These are phyloP conservation scores for Mucor piriformis DNA, from an alignment of 371 early-diverging fungal species.

Conservation along the genomic window DNA sequence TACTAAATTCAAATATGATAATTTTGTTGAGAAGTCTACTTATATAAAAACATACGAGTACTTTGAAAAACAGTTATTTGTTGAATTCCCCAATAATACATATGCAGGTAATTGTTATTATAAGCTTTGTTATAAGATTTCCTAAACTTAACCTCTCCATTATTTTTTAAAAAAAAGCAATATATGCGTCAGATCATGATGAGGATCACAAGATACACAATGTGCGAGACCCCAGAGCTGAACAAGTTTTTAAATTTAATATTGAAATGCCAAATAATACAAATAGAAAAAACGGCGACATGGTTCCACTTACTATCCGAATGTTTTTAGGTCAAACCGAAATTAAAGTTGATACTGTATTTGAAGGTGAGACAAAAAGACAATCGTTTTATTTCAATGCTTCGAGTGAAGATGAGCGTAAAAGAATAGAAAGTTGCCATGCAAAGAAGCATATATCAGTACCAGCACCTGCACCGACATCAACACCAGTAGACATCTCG, in stretches of 20 bases:
- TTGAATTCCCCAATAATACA: constrained; percentile 11
- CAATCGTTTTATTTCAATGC: background rate
- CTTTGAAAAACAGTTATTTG: constrained; percentile 7
- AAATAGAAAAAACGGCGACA: background rate
- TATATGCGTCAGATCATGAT: background rate
- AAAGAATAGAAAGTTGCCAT: background rate
- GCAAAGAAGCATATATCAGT: background rate
- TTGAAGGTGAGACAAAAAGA: background rate
- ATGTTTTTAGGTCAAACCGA: constrained; percentile 20
- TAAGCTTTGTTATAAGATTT: too few relatives aligned
- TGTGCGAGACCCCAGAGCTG: constrained; percentile 1
- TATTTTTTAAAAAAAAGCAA: background rate
- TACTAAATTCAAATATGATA: constrained; percentile 2
- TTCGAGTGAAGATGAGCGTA: background rate
- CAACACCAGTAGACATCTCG: too few relatives aligned
- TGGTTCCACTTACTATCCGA: constrained; percentile 1
- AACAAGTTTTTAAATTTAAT: background rate
- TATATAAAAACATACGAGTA: constrained; percentile 3
- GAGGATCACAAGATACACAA: background rate
- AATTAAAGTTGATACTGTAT: constrained; percentile 2
- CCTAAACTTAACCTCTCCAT: background rate
- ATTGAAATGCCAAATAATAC: constrained; percentile 4
- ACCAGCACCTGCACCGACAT: background rate
- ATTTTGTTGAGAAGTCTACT: background rate
- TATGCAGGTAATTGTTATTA: constrained; percentile 4